Conservation (phyloP, 441 rosid species). For the Gossypium schwendimanii region DNA sequence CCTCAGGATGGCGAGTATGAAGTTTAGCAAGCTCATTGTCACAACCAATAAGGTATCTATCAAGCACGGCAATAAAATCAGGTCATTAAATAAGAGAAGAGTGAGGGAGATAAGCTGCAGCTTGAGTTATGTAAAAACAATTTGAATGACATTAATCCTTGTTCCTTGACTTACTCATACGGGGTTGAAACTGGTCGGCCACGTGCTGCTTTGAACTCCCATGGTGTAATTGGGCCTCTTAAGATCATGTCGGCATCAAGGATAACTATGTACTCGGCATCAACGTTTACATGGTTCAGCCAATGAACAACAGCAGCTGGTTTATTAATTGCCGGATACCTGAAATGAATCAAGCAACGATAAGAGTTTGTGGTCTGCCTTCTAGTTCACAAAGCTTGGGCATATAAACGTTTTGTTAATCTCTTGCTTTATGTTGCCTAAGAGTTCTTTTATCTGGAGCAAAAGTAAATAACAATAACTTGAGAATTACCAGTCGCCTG, state of each 20-base stretch:
- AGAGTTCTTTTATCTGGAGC: not conserved
- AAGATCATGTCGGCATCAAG: slow-evolving; percentile 98
- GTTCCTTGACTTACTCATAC: slow-evolving; percentile 56
- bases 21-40: slow-evolving; percentile 89
- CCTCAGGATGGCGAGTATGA: slow-evolving; percentile 86
- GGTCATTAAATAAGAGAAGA: not conserved
- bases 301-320: slow-evolving; percentile 98
- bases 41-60: slow-evolving; percentile 91
- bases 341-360: slow-evolving; percentile 24
- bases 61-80: slow-evolving; percentile 12
- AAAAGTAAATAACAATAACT: not conserved
- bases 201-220: slow-evolving; percentile 88
- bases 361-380: not conserved
- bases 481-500: slow-evolving; percentile 81
- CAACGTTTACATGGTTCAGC: slow-evolving; percentile 81
- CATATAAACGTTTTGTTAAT: not conserved
- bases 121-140: not conserved
- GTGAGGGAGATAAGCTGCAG: slow-evolving; percentile 2
- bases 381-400: not conserved
- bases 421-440: slow-evolving; percentile 1
- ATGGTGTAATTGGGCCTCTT: slow-evolving; percentile 95
- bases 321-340: slow-evolving; percentile 99
- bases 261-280: slow-evolving; percentile 88
- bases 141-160: not conserved
- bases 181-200: slow-evolving; percentile 99